These are phyloP conservation scores for Carex arenaria DNA, from an alignment of 202 grass and related monocot genomes.

Conservation along the genomic window DNA sequence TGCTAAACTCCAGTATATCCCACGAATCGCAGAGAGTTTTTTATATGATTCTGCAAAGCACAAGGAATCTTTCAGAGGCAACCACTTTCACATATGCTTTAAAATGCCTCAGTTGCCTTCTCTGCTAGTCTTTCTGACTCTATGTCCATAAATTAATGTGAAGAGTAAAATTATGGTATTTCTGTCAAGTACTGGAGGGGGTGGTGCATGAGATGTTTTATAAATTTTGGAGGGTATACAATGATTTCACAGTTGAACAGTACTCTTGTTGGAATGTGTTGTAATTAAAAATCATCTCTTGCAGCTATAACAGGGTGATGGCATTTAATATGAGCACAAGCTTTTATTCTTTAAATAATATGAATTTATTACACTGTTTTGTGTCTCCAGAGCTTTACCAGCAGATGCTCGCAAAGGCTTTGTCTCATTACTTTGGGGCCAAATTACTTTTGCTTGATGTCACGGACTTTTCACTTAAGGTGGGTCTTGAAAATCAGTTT, in stretches of 20 bases:
- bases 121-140: neutral
- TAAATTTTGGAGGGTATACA: neutral
- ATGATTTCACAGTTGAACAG: neutral
- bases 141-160: neutral
- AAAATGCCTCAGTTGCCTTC: neutral
- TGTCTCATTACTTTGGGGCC: conserved; percentile 63
- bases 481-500: conserved; percentile 22
- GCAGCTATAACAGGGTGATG: neutral
- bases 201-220: neutral
- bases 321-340: neutral
- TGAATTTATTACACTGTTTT: neutral
- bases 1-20: neutral
- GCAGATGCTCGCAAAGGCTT: conserved; percentile 71
- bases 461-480: conserved; percentile 84
- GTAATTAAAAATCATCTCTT: neutral
- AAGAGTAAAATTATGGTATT: neutral
- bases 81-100: neutral
- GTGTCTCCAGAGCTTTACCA: conserved; percentile 76
- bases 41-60: neutral
- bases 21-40: neutral
- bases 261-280: neutral
- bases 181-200: neutral
- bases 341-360: neutral
- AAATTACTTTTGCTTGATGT: conserved; percentile 75
- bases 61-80: neutral